Evolutionary conservation across 495 filamentous ascomycete species (phyloP).

Genomic region (Lepidopterella palustris): DNA sequence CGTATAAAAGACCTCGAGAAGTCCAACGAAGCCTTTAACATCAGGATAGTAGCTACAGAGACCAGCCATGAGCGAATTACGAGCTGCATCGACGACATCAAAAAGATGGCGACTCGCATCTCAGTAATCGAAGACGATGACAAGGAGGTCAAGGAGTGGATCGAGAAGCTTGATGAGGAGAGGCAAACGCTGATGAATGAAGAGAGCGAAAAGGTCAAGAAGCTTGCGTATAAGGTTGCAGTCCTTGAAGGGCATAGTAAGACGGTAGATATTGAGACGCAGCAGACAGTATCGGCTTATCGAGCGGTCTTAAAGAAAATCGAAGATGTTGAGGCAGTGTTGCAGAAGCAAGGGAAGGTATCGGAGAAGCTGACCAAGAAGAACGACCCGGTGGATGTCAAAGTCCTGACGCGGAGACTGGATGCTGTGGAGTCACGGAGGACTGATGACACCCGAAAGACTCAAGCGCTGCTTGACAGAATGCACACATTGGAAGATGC

Average conservation of each 20-base stretch:
- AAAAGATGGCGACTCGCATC: conserved; percentile 1
- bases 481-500: conserved; percentile 4
- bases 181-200: neutral
- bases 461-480: conserved; percentile 1
- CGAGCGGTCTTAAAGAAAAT: neutral
- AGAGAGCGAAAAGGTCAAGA: neutral
- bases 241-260: conserved; percentile 2
- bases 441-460: neutral
- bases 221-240: conserved; percentile 2
- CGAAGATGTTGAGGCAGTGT: neutral
- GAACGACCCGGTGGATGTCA: conserved; percentile 6
- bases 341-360: neutral
- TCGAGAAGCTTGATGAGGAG: neutral
- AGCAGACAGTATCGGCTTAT: neutral
- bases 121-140: conserved; percentile 6
- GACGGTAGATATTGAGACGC: neutral
- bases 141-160: conserved; percentile 7
- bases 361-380: conserved; percentile 3
- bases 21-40: neutral
- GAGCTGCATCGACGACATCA: neutral
- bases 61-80: conserved; percentile 1
- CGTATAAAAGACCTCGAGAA: conserved; percentile 32
- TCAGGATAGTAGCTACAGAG: conserved; percentile 6
- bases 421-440: conserved; percentile 14
- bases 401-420: conserved; percentile 1